Conservation (phyloP, 495 filamentous ascomycete genomes). For the Penicillium angulare region DNA sequence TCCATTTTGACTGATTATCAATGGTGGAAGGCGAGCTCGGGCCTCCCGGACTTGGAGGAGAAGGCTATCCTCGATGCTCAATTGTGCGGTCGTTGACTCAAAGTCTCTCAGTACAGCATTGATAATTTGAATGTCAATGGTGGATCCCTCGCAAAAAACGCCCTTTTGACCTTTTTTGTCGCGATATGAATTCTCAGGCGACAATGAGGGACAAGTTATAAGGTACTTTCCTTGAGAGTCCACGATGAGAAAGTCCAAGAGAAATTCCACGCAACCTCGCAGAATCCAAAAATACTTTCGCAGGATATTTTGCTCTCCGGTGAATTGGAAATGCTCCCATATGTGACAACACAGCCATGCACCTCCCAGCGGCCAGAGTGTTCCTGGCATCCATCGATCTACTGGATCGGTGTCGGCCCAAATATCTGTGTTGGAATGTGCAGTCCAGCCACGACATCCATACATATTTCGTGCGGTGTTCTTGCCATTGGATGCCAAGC, state of each 20-base stretch:
- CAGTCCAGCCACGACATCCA: conserved; percentile 44
- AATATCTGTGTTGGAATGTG: conserved; percentile 50
- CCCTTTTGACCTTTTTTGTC: conserved; percentile 29
- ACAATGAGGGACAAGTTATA: conserved; percentile 46
- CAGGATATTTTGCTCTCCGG: conserved; percentile 33
- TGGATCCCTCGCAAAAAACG: conserved; percentile 40
- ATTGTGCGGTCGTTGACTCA: conserved; percentile 19
- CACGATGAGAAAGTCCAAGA: conserved; percentile 45
- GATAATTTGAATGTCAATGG: conserved; percentile 50
- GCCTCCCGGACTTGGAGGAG: conserved; percentile 11
- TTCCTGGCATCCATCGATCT: conserved; percentile 44
- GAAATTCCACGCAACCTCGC: conserved; percentile 38
- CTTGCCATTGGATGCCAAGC: conserved; percentile 31
- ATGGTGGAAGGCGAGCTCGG: conserved; percentile 24
- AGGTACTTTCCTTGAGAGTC: conserved; percentile 34
- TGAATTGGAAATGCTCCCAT: conserved; percentile 47
- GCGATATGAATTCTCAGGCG: conserved; percentile 49
- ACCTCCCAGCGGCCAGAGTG: conserved; percentile 47
- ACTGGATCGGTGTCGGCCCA: conserved; percentile 49
- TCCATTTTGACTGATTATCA: conserved; percentile 37
- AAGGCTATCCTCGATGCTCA: conserved; percentile 24
- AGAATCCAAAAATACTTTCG: conserved; percentile 32
- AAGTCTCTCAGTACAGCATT: conserved; percentile 38
- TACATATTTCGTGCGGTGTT: conserved; percentile 47
- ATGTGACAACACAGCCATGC: conserved; percentile 50